phyloP scores from a whole-genome alignment of 495 filamentous ascomycete species.

The Aspergillus campestris region DNA sequence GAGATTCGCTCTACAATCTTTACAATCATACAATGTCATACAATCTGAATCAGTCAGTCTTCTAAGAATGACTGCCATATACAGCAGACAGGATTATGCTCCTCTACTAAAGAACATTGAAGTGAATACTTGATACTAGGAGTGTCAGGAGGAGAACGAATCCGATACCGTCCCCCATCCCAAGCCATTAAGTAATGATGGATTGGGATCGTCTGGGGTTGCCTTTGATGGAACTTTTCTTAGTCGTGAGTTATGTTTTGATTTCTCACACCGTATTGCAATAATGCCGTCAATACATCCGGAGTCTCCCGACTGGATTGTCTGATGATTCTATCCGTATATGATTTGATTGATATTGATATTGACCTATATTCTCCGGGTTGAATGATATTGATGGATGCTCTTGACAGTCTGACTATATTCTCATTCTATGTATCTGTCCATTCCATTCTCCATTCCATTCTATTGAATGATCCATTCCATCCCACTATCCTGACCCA shows the following conservation, averaged over 20 bases:
- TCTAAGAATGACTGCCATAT: too few species aligned
- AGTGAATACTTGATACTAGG: too few species aligned
- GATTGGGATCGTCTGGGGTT: slow-evolving; percentile 15
- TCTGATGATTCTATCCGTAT: background rate
- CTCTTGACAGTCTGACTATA: background rate
- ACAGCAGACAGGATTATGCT: too few species aligned
- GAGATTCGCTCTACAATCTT: slow-evolving; percentile 15
- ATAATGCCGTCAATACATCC: slow-evolving; percentile 1
- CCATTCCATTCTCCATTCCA: background rate
- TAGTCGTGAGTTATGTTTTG: background rate
- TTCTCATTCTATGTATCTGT: background rate
- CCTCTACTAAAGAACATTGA: too few species aligned
- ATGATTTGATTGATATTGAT: background rate
- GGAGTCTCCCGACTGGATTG: background rate
- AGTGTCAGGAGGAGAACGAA: too few species aligned
- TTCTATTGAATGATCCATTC: slow-evolving; percentile 6
- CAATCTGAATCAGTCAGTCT: too few species aligned
- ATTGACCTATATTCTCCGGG: background rate
- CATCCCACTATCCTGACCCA: too few species aligned
- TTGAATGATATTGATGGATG: background rate
- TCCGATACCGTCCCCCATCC: background rate
- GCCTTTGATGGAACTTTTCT: background rate
- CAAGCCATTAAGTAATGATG: slow-evolving; percentile 1
- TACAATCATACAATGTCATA: background rate
- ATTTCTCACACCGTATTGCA: slow-evolving; percentile 1